Evolutionary conservation across 306 rosid genomes (phyloP).

Genomic region (Echinosophora koreensis): DNA sequence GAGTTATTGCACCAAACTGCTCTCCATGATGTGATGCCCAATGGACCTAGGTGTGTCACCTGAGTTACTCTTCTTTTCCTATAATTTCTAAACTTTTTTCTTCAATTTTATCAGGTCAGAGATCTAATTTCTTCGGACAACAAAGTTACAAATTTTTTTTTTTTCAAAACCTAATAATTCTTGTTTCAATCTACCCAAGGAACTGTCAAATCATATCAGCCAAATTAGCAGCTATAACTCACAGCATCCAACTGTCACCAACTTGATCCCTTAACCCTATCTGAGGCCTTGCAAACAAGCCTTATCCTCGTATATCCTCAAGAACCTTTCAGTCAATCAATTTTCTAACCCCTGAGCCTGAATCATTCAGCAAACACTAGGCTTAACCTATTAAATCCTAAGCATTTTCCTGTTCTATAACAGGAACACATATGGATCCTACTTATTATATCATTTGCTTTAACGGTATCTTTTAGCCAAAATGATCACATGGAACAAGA

Average conservation of each 20-base stretch:
- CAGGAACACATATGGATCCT: neutral
- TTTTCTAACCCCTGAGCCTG: neutral
- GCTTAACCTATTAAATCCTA: neutral
- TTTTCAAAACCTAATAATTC: conserved; percentile 7
- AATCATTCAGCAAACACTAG: neutral
- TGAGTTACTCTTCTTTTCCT: conserved; percentile 6
- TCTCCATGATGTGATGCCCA: conserved; percentile 16
- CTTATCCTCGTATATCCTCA: conserved; percentile 1
- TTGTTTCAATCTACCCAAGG: conserved; percentile 14
- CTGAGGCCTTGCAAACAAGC: conserved; percentile 14
- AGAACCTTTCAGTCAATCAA: neutral
- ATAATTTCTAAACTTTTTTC: neutral
- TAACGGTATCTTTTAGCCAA: neutral
- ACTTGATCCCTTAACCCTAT: conserved; percentile 23
- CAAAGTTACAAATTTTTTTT: neutral
- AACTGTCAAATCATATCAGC: neutral
- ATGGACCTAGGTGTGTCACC: neutral
- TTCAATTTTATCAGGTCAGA: conserved; percentile 8
- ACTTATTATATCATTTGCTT: neutral
- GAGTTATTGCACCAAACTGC: conserved; percentile 6
- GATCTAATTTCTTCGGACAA: neutral
- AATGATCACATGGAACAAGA: neutral
- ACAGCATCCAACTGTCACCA: conserved; percentile 11
- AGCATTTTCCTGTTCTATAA: neutral
- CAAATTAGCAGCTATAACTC: neutral